A percentile compares a stretch with the other conserved stretches of the same genome.
phyloP scores from a whole-genome alignment of 2,329 filamentous ascomycete species.

The Eurotiales sp. region DNA sequence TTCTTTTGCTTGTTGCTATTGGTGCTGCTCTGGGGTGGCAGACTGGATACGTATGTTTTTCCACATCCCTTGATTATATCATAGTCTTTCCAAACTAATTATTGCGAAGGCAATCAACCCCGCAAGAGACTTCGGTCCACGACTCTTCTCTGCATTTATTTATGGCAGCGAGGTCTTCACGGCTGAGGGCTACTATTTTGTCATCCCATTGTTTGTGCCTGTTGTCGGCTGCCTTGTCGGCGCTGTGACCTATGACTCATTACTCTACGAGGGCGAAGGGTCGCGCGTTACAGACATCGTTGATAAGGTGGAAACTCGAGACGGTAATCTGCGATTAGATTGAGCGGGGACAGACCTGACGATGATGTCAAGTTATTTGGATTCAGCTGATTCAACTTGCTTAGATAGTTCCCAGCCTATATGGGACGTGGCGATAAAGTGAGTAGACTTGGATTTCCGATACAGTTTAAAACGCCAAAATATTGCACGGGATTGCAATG shows the following conservation, averaged over 20 bases:
- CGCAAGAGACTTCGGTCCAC: conserved; percentile 28
- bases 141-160: conserved; percentile 28
- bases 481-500: no score
- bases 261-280: conserved; percentile 28
- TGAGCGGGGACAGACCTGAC: no score
- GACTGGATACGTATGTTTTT: conserved; percentile 32
- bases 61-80: background rate
- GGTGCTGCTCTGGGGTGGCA: conserved; percentile 31
- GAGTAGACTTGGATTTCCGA: no score
- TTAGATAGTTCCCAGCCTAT: no score
- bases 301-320: conserved; percentile 20
- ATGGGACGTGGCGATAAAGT: no score
- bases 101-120: conserved; percentile 26
- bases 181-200: conserved; percentile 25
- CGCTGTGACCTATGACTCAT: conserved; percentile 24
- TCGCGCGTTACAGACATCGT: conserved; percentile 28
- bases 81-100: background rate
- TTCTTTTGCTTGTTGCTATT: conserved; percentile 26
- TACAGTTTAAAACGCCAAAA: no score
- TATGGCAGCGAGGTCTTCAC: conserved; percentile 29
- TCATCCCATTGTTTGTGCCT: conserved; percentile 27
- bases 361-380: no score
- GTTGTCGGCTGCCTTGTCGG: conserved; percentile 26
- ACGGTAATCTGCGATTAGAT: background rate
- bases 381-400: no score